Percentiles rank a stretch among this genome's conserved stretches.
phyloP scores from a whole-genome alignment of 257 asterid species.

The Echium plantagineum region DNA sequence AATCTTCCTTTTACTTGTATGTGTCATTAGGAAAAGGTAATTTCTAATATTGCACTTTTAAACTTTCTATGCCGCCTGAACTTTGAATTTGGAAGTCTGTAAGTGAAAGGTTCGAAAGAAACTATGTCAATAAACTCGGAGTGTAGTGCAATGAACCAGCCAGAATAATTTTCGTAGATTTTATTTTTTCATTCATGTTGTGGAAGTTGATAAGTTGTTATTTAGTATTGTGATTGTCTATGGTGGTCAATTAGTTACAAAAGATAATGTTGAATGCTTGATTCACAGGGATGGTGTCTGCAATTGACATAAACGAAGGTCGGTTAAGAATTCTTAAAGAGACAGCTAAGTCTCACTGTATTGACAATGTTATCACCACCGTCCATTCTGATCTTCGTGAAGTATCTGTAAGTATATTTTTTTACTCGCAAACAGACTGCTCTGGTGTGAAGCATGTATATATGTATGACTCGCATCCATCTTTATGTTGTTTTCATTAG shows the following conservation, averaged over 20 bases:
- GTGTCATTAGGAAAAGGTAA: background rate
- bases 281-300: conserved; percentile 57
- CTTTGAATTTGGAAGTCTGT: background rate
- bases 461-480: background rate
- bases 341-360: conserved; percentile 67
- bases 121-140: background rate
- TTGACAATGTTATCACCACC: conserved; percentile 42
- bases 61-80: background rate
- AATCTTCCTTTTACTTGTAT: background rate
- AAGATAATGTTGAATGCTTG: conserved; percentile 3
- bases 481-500: conserved; percentile 23
- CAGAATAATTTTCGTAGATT: background rate
- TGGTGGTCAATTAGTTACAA: background rate
- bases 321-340: conserved; percentile 82
- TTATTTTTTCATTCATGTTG: background rate
- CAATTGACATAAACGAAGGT: conserved; percentile 74
- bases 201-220: background rate
- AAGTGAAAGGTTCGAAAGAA: background rate
- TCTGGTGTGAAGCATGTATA: background rate
- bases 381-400: conserved; percentile 66
- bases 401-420: conserved; percentile 39
- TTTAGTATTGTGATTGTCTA: background rate
- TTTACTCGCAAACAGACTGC: background rate
- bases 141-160: background rate
- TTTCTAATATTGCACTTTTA: too few relatives aligned